phyloP scores from a whole-genome alignment of 495 filamentous ascomycete species.

The Coniosporium apollinis region DNA sequence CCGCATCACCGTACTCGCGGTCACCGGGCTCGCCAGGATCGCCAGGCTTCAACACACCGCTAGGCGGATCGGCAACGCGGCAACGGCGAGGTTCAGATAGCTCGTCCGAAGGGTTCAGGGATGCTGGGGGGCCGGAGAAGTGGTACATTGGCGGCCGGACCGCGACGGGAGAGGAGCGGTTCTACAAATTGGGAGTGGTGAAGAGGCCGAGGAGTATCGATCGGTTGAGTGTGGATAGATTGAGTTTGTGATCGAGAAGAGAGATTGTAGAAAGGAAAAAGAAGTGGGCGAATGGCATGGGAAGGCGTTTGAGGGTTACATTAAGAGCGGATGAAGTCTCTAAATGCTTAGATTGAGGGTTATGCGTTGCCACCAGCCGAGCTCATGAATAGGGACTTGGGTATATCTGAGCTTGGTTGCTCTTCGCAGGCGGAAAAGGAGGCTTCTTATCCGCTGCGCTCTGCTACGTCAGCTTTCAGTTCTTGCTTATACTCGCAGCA shows the following conservation, averaged over 20 bases:
- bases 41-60: slow-evolving; percentile 17
- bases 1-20: slow-evolving; percentile 18
- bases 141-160: slow-evolving; percentile 85
- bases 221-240: slow-evolving; percentile 42
- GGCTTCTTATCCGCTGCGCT: too few relatives aligned
- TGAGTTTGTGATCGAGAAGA: slow-evolving; percentile 50
- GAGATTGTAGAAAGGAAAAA: too few relatives aligned
- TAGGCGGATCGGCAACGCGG: slow-evolving; percentile 24
- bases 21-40: slow-evolving; percentile 15
- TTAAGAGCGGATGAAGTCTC: too few relatives aligned
- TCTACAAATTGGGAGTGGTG: slow-evolving; percentile 57
- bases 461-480: too few relatives aligned
- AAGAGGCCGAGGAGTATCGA: slow-evolving; percentile 39
- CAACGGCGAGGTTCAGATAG: slow-evolving; percentile 63
- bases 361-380: too few relatives aligned
- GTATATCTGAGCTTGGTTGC: too few relatives aligned
- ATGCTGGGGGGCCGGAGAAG: slow-evolving; percentile 58
- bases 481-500: too few relatives aligned
- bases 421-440: too few relatives aligned
- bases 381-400: too few relatives aligned
- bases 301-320: too few relatives aligned
- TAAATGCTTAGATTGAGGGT: too few relatives aligned
- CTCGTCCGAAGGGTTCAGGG: slow-evolving; percentile 56
- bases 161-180: slow-evolving; percentile 71
- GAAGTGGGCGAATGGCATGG: too few relatives aligned